phyloP scores from a whole-genome alignment of 345 rosid species.

The Firmiana major region DNA sequence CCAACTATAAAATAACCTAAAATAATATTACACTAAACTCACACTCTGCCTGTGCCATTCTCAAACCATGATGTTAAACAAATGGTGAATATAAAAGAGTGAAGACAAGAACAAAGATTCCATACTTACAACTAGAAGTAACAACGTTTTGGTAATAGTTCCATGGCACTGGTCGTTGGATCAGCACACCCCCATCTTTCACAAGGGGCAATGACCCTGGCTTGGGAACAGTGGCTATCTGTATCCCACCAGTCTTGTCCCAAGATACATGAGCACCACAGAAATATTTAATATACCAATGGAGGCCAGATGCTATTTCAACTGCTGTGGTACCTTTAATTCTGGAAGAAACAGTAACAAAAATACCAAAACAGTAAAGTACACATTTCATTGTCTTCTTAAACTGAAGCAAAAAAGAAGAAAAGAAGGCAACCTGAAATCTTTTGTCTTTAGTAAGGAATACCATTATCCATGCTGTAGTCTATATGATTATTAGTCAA shows the following conservation, averaged over 20 bases:
- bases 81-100: background rate
- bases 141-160: constrained; percentile 97
- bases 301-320: constrained; percentile 85
- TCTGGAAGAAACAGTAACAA: constrained; percentile 28
- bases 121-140: constrained; percentile 80
- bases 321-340: constrained; percentile 82
- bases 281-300: constrained; percentile 85
- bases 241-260: constrained; percentile 91
- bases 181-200: constrained; percentile 51
- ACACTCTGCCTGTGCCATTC: background rate
- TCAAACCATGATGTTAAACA: background rate
- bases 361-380: background rate
- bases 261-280: constrained; percentile 92
- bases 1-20: background rate
- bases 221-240: constrained; percentile 65
- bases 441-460: background rate
- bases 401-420: background rate
- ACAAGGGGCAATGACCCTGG: constrained; percentile 74
- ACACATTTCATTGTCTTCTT: background rate
- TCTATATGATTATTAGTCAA: background rate
- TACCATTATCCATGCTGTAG: background rate
- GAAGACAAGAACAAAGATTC: constrained; percentile 8
- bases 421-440: background rate
- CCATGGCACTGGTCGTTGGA: constrained; percentile 89
- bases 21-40: background rate